Base-by-base conservation (phyloP, 352 stramenopile species). In the Globisporangium yorkense region DNA sequence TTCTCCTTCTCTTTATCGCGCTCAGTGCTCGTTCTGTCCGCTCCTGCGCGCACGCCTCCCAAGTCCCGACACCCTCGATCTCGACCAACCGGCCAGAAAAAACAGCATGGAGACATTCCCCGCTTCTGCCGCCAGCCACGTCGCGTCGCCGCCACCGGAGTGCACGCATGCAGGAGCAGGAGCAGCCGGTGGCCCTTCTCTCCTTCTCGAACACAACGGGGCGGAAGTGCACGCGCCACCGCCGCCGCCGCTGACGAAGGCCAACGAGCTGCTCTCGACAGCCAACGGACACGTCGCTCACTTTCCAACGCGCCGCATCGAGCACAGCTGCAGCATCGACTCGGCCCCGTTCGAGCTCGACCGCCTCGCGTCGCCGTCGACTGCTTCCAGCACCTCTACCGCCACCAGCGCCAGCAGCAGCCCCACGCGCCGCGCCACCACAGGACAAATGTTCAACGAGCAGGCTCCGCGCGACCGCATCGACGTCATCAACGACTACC, bases 401-500 rank as follows among this genome's bases (percentile, higher is more conserved):
- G 51, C 58, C 10, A 41, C 20, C 50, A 63, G 51, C 8, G 46
- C 68, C 20, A 53, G 31, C 53, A 59, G 29, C 3, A 20, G 21
- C 51, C 20, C 43, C 20, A 57, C 71, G 7, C 72, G 77, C 54
- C 75, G 73, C 57, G 65, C 75, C 10, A 84, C 77, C 35, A 89
- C 75, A 1, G 77, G 77, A 45, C 68, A 81, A 54, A 86, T 88
- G 67, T 71, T 79, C 24, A 80, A 90, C 66, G 75, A 90, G 47
- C 56, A 57, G 27, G 61, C 79, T 1, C 78, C 80, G 9, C 81
- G 74, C 56, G 84, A 94, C 51, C 81, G 83, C 51, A 87, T 94
- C 54, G 84, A 90, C 65, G 59, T 89, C 59, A 94, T 94, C 65
- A 72, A 69, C 59, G 78, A 84, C 21, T 94, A 88, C 59, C 66